Evolutionary conservation across 2,329 filamentous ascomycete genomes (phyloP).

Genomic region (Penicillium occitanis): DNA sequence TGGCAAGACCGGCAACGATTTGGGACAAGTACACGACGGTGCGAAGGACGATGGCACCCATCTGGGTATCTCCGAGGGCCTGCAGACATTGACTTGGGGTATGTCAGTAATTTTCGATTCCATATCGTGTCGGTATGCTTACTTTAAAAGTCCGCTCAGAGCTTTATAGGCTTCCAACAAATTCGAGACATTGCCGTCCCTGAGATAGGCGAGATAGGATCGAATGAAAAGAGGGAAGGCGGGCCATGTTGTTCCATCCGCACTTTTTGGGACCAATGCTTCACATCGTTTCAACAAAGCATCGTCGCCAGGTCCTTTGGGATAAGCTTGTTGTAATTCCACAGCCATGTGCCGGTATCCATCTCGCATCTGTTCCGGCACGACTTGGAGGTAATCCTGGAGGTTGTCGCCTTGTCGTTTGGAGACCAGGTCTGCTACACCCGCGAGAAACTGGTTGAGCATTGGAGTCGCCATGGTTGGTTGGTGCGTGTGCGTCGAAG

Average conservation of each 20-base stretch:
- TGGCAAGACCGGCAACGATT: constrained; percentile 76
- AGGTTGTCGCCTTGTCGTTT: constrained; percentile 65
- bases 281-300: constrained; percentile 60
- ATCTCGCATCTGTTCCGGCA: constrained; percentile 63
- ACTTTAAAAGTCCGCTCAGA: constrained; percentile 74
- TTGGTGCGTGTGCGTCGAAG: not conserved
- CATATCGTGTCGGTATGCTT: constrained; percentile 33
- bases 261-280: constrained; percentile 61
- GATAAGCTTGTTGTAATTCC: constrained; percentile 64
- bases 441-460: constrained; percentile 65
- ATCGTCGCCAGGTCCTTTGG: constrained; percentile 54
- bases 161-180: constrained; percentile 72
- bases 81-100: constrained; percentile 70
- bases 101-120: not conserved
- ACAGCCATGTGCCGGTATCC: constrained; percentile 67
- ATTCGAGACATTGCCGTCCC: constrained; percentile 76
- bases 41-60: constrained; percentile 78
- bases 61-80: constrained; percentile 74
- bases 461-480: constrained; percentile 54
- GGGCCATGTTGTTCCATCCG: constrained; percentile 70
- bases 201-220: constrained; percentile 76
- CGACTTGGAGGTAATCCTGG: constrained; percentile 70
- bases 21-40: constrained; percentile 80
- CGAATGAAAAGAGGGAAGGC: constrained; percentile 77
- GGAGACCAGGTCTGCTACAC: constrained; percentile 62